Evolutionary conservation across 2,329 filamentous ascomycete species (phyloP), one percentile per base, ranked within the genome.

Genomic region (Didymella glomerata): DNA sequence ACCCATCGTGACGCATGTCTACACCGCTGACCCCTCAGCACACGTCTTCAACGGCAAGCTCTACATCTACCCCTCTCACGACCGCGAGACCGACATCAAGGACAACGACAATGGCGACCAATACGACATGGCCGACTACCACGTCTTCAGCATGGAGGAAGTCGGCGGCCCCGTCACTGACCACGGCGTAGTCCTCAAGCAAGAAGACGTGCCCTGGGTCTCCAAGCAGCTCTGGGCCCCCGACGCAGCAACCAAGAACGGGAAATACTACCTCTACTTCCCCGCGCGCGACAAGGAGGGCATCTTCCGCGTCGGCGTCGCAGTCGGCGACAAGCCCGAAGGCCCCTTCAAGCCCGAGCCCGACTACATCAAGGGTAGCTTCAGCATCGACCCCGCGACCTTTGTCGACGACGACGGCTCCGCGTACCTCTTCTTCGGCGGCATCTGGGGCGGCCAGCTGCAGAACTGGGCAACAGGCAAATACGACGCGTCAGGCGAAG

Each of bases 91-190:
- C 5, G 84, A 87, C 76, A 90, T 92, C 75, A 57, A 84, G 57
- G 88, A 90, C 82, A 93, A 93, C 80, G 90, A 93, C 82, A 92
- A 92, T 83, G 90, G 90, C 72, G 90, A 92, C 79, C 90, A 93
- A 75, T 93, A 92, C 76, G 90, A 92, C 80, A 93, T 93, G 90
- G 83, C 80, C 55, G 90, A 93, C 80, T 93, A 93, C 82, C 90
- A 93, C 77, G 90, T 93, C 74, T 88, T 93, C 77, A 88, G 85
- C 65, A 79, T 85, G 57, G 83, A 86, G 54, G 80, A 83, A 1
- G 79, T 86, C 24, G 83, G 82, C 60, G 80, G 81, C 0, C 80
- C 82, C 18, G 88, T 92, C 2, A 88, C 83, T 20, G 90, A 93
- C 79, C 90, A 93, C 78, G 90, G 90, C 68, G 82, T 90, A 48